Evolutionary conservation across 176 grass and related monocot species (phyloP).

Genomic region (Cocos nucifera): DNA sequence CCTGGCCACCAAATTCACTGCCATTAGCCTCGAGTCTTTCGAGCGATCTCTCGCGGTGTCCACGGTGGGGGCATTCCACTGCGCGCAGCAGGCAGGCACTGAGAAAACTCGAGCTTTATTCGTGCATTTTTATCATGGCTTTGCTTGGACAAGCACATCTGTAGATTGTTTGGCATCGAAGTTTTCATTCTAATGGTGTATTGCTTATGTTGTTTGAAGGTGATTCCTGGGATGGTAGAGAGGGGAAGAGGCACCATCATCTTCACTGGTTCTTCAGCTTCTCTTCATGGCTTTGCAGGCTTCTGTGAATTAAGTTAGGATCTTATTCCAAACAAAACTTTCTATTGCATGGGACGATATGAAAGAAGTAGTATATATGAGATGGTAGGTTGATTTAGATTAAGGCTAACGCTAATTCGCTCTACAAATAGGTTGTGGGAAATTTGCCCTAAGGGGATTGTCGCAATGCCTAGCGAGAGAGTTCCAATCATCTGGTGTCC

Average conservation of each 20-base stretch:
- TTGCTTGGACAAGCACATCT: too few relatives aligned
- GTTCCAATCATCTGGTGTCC: conserved; percentile 61
- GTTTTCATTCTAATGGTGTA: too few relatives aligned
- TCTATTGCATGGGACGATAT: too few relatives aligned
- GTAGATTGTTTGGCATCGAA: too few relatives aligned
- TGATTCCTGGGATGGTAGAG: conserved; percentile 82
- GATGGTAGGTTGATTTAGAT: neutral
- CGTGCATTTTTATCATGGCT: too few relatives aligned
- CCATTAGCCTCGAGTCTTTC: conserved; percentile 48
- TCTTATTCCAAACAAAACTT: neutral
- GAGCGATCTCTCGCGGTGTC: conserved; percentile 49
- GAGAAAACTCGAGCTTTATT: too few relatives aligned
- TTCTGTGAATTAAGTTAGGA: conserved; percentile 60
- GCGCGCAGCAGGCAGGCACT: conserved; percentile 54
- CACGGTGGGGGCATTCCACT: conserved; percentile 72
- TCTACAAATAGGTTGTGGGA: conserved; percentile 50
- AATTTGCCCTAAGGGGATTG: conserved; percentile 75
- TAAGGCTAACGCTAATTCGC: neutral
- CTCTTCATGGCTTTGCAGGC: conserved; percentile 48
- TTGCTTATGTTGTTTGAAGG: conserved; percentile 13
- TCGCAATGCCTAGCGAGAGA: conserved; percentile 72
- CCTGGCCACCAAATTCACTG: conserved; percentile 41
- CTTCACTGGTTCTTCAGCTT: conserved; percentile 77
- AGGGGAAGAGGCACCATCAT: conserved; percentile 78
- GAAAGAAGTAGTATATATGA: too few relatives aligned